Conservation (phyloP, 768 basidiomycete species). For the Pisolithus marmoratus region DNA sequence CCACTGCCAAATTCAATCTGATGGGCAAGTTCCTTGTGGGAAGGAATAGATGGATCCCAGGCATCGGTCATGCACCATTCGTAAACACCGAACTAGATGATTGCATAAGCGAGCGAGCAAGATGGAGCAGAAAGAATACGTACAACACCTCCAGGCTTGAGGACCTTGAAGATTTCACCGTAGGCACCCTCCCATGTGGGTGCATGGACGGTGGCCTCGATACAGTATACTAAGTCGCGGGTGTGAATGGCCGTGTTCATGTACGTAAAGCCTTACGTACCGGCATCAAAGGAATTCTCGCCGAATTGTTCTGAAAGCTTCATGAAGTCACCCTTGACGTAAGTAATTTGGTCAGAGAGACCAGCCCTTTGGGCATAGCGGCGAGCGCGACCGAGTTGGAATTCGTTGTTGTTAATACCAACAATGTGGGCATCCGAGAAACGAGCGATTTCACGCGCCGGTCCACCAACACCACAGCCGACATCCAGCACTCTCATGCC, state of each 20-base stretch:
- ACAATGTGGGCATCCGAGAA: constrained; percentile 83
- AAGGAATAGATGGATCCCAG: constrained; percentile 82
- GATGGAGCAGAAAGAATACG: background rate
- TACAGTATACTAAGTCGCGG: constrained; percentile 70
- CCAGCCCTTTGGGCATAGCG: constrained; percentile 76
- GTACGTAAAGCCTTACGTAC: constrained; percentile 36
- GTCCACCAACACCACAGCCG: constrained; percentile 96
- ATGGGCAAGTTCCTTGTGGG: constrained; percentile 89
- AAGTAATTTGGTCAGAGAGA: constrained; percentile 70
- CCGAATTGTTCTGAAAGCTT: constrained; percentile 89
- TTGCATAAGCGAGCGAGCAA: background rate
- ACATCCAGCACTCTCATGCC: constrained; percentile 98
- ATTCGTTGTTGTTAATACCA: constrained; percentile 95
- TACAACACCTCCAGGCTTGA: constrained; percentile 94
- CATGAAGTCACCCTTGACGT: constrained; percentile 96
- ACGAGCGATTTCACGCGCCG: constrained; percentile 89
- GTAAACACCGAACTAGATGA: constrained; percentile 84
- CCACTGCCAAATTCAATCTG: constrained; percentile 92
- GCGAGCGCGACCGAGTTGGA: constrained; percentile 84
- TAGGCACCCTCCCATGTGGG: constrained; percentile 96
- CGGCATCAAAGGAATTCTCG: constrained; percentile 89
- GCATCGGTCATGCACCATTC: constrained; percentile 99
- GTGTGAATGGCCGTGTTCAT: background rate
- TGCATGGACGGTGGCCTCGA: constrained; percentile 96
- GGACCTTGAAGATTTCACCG: constrained; percentile 83